These are phyloP conservation scores for Nakazawaea siamensis DNA, from an alignment of 805 yeast species.

Conservation along the genomic window DNA sequence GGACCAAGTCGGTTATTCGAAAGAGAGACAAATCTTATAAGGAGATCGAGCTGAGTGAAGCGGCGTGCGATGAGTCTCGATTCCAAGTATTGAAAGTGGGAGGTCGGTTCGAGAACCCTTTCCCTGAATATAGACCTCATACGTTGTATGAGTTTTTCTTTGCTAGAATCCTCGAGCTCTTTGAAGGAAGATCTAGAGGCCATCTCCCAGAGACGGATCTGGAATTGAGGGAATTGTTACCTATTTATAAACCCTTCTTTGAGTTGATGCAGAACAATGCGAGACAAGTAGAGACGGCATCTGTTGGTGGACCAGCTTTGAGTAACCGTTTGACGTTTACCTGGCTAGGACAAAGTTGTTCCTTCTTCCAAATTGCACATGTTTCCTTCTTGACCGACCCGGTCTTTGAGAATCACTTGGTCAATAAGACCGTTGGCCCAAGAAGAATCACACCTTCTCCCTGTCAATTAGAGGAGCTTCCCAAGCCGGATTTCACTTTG, in stretches of 20 bases:
- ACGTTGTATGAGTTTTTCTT: slow-evolving; percentile 78
- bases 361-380: slow-evolving; percentile 61
- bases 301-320: slow-evolving; percentile 21
- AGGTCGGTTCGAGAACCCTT: slow-evolving; percentile 88
- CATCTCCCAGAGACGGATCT: slow-evolving; percentile 41
- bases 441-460: slow-evolving; percentile 79
- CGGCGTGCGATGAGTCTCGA: slow-evolving; percentile 16
- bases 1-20: slow-evolving; percentile 46
- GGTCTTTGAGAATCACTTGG: slow-evolving; percentile 56
- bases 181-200: slow-evolving; percentile 53
- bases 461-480: slow-evolving; percentile 51
- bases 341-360: slow-evolving; percentile 93
- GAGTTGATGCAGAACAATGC: slow-evolving; percentile 25
- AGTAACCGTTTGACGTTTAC: slow-evolving; percentile 55
- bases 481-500: slow-evolving; percentile 60
- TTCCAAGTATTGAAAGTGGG: slow-evolving; percentile 44
- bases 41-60: slow-evolving; percentile 8
- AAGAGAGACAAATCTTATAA: slow-evolving; percentile 24
- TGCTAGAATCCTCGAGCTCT: slow-evolving; percentile 63
- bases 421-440: slow-evolving; percentile 67
- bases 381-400: slow-evolving; percentile 86
- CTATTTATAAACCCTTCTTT: slow-evolving; percentile 49
- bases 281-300: slow-evolving; percentile 13
- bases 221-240: slow-evolving; percentile 48
- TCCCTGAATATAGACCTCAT: slow-evolving; percentile 82